Evolutionary conservation across 164 flowering plant genomes (phyloP).

Genomic region (Piper betle): DNA sequence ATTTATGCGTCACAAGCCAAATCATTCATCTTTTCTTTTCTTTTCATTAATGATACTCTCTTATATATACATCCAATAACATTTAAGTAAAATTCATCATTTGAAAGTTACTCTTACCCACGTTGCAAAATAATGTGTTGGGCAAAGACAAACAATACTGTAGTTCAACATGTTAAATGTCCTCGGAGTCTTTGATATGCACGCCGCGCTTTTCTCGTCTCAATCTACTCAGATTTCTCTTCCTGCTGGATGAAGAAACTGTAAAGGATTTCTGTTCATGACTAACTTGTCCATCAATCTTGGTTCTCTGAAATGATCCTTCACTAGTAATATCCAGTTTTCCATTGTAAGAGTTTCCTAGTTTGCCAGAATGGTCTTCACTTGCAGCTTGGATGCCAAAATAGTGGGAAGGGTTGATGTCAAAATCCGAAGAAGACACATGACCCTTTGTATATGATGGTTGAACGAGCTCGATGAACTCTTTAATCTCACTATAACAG

Average conservation of each 20-base stretch:
- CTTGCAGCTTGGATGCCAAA: slow-evolving; percentile 38
- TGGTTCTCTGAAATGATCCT: slow-evolving; percentile 8
- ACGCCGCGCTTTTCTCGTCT: slow-evolving; percentile 38
- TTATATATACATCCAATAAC: no score
- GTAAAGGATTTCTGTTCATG: slow-evolving; percentile 13
- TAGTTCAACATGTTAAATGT: background rate
- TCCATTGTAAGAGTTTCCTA: slow-evolving; percentile 11
- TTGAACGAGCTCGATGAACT: slow-evolving; percentile 46
- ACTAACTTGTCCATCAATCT: slow-evolving; percentile 4
- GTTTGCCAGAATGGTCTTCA: slow-evolving; percentile 15
- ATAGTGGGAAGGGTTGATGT: slow-evolving; percentile 49
- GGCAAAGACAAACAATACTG: background rate
- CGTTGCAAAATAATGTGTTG: no score
- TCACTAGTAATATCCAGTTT: slow-evolving; percentile 9
- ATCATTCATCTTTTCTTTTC: no score
- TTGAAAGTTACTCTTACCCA: no score
- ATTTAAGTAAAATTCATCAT: no score
- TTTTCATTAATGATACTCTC: no score
- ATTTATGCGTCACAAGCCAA: no score
- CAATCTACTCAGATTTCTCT: slow-evolving; percentile 27
- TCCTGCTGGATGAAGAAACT: slow-evolving; percentile 13
- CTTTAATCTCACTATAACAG: slow-evolving; percentile 55
- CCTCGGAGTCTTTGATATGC: slow-evolving; percentile 25
- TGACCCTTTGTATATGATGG: slow-evolving; percentile 59
- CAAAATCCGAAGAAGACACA: slow-evolving; percentile 53